phyloP scores from a whole-genome alignment of 228 moss, liverwort and hornwort species.

The Sphagnum magellanicum region DNA sequence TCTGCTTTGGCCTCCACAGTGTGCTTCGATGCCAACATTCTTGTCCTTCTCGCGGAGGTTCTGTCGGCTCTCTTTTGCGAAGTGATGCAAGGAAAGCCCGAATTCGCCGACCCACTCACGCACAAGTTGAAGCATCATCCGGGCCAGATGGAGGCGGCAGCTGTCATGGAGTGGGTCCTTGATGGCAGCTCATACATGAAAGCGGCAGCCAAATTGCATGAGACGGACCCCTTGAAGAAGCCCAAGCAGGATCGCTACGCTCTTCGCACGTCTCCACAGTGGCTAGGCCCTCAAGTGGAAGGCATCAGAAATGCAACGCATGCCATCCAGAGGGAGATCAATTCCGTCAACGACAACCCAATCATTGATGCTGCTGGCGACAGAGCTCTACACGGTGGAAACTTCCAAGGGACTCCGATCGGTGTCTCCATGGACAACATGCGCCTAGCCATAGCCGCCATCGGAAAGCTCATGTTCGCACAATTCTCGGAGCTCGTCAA shows the following conservation, averaged over 20 bases:
- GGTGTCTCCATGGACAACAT: constrained; percentile 21
- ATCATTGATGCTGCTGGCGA: constrained; percentile 15
- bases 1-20: not conserved
- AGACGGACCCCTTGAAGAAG: constrained; percentile 25
- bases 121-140: constrained; percentile 27
- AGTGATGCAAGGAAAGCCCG: constrained; percentile 19
- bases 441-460: constrained; percentile 16
- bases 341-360: constrained; percentile 29
- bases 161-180: constrained; percentile 24
- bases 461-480: constrained; percentile 20
- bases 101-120: constrained; percentile 21
- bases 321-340: constrained; percentile 19
- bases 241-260: constrained; percentile 27
- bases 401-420: constrained; percentile 19
- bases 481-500: constrained; percentile 26
- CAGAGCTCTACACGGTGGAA: constrained; percentile 17
- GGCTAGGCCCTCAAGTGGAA: too few species aligned
- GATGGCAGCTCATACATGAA: constrained; percentile 25
- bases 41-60: constrained; percentile 8
- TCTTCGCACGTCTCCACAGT: constrained; percentile 10
- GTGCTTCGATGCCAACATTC: too few species aligned
- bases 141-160: constrained; percentile 26
- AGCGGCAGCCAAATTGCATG: constrained; percentile 22
- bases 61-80: constrained; percentile 18
- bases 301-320: constrained; percentile 9